Percentiles rank a stretch among this genome's conserved stretches.
Evolutionary conservation across 1,284 basidiomycete species (phyloP).

Genomic region (Melampsora abietis-canadensis): DNA sequence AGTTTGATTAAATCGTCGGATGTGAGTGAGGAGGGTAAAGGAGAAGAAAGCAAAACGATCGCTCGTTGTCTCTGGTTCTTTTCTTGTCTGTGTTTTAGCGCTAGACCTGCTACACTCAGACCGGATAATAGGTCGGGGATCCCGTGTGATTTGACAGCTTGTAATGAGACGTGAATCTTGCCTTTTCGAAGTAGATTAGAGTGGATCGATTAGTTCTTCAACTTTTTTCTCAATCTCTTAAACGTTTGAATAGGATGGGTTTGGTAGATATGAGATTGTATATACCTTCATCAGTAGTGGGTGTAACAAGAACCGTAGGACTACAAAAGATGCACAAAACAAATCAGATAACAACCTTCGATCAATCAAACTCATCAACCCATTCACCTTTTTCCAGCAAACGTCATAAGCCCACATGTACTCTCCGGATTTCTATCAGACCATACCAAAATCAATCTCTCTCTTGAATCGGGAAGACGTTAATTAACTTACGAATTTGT

Average conservation of each 20-base stretch:
- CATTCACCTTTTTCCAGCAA: constrained; percentile 84
- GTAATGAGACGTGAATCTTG: constrained; percentile 39
- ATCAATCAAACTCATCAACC: constrained; percentile 44
- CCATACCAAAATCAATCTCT: neutral
- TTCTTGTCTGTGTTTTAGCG: constrained; percentile 95
- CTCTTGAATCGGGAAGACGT: neutral
- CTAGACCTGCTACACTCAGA: constrained; percentile 59
- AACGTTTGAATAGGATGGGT: neutral
- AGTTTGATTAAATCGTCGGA: constrained; percentile 71
- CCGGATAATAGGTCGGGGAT: constrained; percentile 10
- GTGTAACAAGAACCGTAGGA: constrained; percentile 41
- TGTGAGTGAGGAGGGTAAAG: constrained; percentile 58
- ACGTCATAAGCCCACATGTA: constrained; percentile 94
- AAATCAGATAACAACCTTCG: constrained; percentile 19
- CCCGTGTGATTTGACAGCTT: constrained; percentile 19
- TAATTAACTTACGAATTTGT: constrained; percentile 59
- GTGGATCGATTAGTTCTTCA: neutral
- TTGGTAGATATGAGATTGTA: constrained; percentile 46
- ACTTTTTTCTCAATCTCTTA: neutral
- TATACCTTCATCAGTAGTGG: constrained; percentile 68
- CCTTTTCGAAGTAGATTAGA: neutral
- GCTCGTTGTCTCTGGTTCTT: constrained; percentile 95
- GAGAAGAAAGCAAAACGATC: constrained; percentile 87
- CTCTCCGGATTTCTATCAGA: constrained; percentile 81
- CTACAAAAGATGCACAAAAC: neutral